Evolutionary conservation across 2,329 filamentous ascomycete genomes (phyloP), one percentile per base, ranked within the genome.

Genomic region (Sodiomyces alkalinus): DNA sequence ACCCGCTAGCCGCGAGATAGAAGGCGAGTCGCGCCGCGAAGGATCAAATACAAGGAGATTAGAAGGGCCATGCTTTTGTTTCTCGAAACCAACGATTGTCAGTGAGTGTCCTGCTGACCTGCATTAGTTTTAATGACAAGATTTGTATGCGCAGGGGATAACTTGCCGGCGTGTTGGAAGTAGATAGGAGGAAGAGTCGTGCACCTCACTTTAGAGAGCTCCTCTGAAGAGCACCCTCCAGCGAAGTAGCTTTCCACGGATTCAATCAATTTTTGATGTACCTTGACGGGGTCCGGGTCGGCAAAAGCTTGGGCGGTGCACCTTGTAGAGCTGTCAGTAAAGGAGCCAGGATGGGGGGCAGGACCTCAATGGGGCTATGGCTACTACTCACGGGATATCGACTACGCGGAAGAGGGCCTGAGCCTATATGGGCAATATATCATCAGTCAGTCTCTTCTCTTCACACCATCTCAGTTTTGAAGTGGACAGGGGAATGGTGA

Each of bases 21-120:
- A 63, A 3, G 62, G 58, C 1, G 76, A 68, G 25, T 85, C 78
- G 30, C 68, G 73, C 48, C 81, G 83, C 55, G 80, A 79, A 1
- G 87, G 85, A 46, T 96, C 86, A 46, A 93, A 92, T 9, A 93
- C 80, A 1, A 96, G 59, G 12, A 96, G 57, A 39, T 80, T 79
- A 28, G 63, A 56, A 12, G 60, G 57, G 16, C 80, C 79, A 33
- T 77, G 64, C 19, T 53, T 58, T 17, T 64, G 68, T 38, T 68
- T 70, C 51, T 94, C 85, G 16, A 92, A 63, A 0, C 87, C 87
- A 30, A 96, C 62, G 28, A 96, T 83, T 1, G 83, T 92, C 58
- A 93, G 63, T 2, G 86, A 94, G 49, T 96, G 87, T 3, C 85
- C 82, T 65, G 16, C 19, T 17, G 14, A 6, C 5, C 12, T 14